Base-by-base conservation (phyloP, 371 early-diverging fungal genomes). In the Dichotomocladium elegans region DNA sequence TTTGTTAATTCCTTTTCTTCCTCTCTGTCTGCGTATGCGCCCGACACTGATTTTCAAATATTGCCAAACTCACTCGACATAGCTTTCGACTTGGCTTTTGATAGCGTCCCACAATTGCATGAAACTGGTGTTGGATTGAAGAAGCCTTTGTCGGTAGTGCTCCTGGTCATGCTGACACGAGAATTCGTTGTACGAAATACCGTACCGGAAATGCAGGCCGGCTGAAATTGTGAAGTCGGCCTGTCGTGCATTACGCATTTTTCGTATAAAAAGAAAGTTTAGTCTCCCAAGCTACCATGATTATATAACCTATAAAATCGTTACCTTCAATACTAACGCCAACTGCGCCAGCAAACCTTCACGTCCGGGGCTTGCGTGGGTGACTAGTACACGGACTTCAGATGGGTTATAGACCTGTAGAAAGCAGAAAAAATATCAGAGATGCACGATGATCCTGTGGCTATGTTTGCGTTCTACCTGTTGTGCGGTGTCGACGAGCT, bases 211-310 rank as follows among this genome's bases (percentile, higher is more conserved):
- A 58, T 85, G 86, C 49, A 85, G 61, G 34, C 86, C 83, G 17
- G 81, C 83, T 21, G 86, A 85, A 12, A 85, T 74, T 11, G 86
- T 83, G 51, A 83, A 83, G 55, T 85, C 86, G 40, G 78, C 86
- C 80, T 83, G 60, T 26, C 30, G 33, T 37, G 21, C 28, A 53
- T 11, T 25, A 51, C 8, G 25, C 15, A 37, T 17, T 41, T 43
- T 17, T 14, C 33, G 8, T 33, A 33, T 2, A 1, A 27, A 44
- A 27, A 46, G 27, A 17, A 25, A n/a, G n/a, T n/a, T n/a, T n/a
- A n/a, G n/a, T n/a, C n/a, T n/a, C n/a, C n/a, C n/a, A n/a, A n/a
- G n/a, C n/a, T n/a, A n/a, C n/a, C n/a, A n/a, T n/a, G n/a, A n/a
- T n/a, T n/a, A n/a, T n/a, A n/a, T n/a, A n/a, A n/a, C n/a, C n/a